Evolutionary conservation across 306 rosid species (phyloP).

Genomic region (Prunus mume): DNA sequence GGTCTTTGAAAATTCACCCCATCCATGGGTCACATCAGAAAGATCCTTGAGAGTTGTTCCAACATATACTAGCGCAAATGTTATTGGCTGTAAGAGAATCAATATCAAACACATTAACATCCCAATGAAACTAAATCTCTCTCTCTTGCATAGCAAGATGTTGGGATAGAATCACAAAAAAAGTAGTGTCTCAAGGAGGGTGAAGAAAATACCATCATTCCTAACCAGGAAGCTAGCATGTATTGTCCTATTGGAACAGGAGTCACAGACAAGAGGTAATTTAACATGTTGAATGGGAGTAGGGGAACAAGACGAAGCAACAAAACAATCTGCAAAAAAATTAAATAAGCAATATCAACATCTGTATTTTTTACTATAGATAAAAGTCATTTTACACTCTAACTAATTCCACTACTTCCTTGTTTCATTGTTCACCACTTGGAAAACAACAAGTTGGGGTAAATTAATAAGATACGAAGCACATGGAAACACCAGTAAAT

Average conservation of each 20-base stretch:
- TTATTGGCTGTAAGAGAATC: constrained; percentile 74
- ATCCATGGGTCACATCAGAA: constrained; percentile 93
- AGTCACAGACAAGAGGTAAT: constrained; percentile 88
- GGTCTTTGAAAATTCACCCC: constrained; percentile 80
- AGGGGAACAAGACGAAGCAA: constrained; percentile 97
- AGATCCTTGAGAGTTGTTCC: constrained; percentile 98
- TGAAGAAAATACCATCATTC: constrained; percentile 84
- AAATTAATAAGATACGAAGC: not conserved
- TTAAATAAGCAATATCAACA: not conserved
- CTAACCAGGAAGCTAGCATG: constrained; percentile 94
- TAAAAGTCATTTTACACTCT: not conserved
- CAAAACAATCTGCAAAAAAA: constrained; percentile 66
- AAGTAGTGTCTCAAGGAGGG: constrained; percentile 25
- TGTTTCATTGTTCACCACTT: not conserved
- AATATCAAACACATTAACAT: constrained; percentile 19
- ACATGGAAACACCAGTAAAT: not conserved
- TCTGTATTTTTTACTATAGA: not conserved
- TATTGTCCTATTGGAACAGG: constrained; percentile 82
- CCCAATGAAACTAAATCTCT: constrained; percentile 1
- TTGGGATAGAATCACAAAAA: not conserved
- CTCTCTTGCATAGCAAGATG: not conserved
- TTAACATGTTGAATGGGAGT: constrained; percentile 86
- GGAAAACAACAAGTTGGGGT: constrained; percentile 6
- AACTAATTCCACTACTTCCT: not conserved
- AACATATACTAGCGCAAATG: constrained; percentile 74